Conservation (phyloP, 441 rosid genomes). For the Cnidoscolus chayamansa region DNA sequence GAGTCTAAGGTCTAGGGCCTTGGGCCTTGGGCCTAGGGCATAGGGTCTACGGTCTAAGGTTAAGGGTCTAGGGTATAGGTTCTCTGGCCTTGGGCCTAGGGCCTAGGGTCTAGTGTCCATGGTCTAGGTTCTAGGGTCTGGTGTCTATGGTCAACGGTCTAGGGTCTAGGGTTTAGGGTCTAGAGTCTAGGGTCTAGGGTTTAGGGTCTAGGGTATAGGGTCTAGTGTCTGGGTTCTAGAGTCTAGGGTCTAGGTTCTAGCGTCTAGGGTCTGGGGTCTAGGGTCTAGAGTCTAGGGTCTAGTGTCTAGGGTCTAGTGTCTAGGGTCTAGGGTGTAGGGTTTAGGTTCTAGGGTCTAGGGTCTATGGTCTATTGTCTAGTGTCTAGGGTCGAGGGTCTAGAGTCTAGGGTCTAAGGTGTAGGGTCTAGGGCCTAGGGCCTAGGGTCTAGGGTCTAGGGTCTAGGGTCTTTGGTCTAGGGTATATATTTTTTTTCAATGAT, state of each 20-base stretch:
- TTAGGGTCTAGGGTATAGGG: slow-evolving; percentile 11
- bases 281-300: slow-evolving; percentile 19
- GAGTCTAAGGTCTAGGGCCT: background rate
- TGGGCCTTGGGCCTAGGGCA: slow-evolving; percentile 7
- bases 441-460: no score
- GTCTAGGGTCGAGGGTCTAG: slow-evolving; percentile 5
- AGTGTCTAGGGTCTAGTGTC: slow-evolving; percentile 22
- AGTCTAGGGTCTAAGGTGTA: background rate
- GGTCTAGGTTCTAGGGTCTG: slow-evolving; percentile 14
- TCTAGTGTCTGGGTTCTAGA: slow-evolving; percentile 19
- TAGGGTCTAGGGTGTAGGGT: slow-evolving; percentile 5
- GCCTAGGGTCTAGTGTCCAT: slow-evolving; percentile 16
- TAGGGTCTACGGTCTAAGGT: slow-evolving; percentile 10
- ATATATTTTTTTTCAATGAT: no score
- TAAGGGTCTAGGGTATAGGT: slow-evolving; percentile 12
- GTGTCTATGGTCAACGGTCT: slow-evolving; percentile 15
- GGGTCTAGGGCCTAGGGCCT: background rate
- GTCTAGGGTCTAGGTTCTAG: background rate
- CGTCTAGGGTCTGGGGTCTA: slow-evolving; percentile 12
- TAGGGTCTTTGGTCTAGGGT: no score
- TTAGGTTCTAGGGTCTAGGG: background rate
- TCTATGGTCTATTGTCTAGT: background rate
- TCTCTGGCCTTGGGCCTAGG: slow-evolving; percentile 18
- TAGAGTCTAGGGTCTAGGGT: slow-evolving; percentile 13
- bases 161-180: slow-evolving; percentile 10